phyloP scores from a whole-genome alignment of 2,329 filamentous ascomycete species.

The Ophiocordyceps robertsii region DNA sequence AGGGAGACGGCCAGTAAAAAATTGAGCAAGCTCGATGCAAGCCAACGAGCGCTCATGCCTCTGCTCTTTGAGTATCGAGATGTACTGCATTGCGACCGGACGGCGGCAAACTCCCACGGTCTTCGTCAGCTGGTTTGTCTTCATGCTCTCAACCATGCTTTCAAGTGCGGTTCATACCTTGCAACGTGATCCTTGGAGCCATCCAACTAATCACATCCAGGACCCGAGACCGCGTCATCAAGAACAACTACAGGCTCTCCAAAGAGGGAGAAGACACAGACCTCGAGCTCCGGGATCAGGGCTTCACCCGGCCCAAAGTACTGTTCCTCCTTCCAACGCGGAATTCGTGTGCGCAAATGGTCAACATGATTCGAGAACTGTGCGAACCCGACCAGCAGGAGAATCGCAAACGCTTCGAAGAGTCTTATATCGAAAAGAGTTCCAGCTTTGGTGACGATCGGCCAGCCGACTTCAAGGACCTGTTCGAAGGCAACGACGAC shows the following conservation, averaged over 20 bases:
- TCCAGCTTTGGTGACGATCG: conserved; percentile 55
- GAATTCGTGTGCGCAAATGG: conserved; percentile 66
- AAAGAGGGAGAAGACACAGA: conserved; percentile 51
- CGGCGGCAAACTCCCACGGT: conserved; percentile 49
- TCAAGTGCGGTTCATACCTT: conserved; percentile 46
- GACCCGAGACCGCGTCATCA: conserved; percentile 80
- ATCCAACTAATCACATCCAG: conserved; percentile 18
- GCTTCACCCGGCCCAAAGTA: conserved; percentile 88
- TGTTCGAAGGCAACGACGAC: conserved; percentile 92
- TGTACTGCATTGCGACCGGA: conserved; percentile 62
- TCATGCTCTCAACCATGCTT: conserved; percentile 81
- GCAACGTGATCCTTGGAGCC: background rate
- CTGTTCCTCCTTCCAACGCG: conserved; percentile 82
- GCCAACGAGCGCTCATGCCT: conserved; percentile 54
- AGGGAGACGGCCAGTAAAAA: conserved; percentile 38
- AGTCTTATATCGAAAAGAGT: conserved; percentile 60
- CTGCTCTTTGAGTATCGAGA: conserved; percentile 75
- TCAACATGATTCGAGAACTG: conserved; percentile 63
- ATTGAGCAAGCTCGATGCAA: conserved; percentile 41
- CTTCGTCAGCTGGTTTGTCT: conserved; percentile 63
- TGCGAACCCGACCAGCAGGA: conserved; percentile 84
- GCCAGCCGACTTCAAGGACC: conserved; percentile 73
- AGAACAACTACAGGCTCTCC: conserved; percentile 73
- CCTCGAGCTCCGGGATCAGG: conserved; percentile 76
- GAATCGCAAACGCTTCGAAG: conserved; percentile 84